phyloP scores from a whole-genome alignment of 495 filamentous ascomycete species.

The Zalerion maritima region DNA sequence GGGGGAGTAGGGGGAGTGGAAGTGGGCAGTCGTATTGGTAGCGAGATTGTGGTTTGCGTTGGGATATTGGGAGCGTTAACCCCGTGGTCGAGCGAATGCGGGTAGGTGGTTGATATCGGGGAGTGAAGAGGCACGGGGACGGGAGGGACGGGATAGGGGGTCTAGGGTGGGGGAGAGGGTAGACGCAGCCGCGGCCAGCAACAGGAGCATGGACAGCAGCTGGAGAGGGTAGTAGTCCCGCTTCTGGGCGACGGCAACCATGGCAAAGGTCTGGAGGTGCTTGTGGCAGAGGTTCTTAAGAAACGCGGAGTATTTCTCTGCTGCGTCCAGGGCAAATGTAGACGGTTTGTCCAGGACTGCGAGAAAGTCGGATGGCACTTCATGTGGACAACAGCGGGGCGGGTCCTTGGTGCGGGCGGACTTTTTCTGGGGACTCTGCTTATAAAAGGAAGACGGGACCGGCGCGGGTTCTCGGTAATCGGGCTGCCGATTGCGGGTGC shows the following conservation, averaged over 20 bases:
- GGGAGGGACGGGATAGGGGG: neutral
- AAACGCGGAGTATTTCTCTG: constrained; percentile 1
- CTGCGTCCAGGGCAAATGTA: neutral
- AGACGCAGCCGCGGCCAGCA: neutral
- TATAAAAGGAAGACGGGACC: no score
- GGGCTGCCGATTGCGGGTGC: no score
- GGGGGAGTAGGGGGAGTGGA: no score
- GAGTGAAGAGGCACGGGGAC: neutral
- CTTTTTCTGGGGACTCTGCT: no score
- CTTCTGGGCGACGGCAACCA: neutral
- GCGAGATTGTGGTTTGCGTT: no score
- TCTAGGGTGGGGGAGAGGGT: neutral
- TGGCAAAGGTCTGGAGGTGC: constrained; percentile 1
- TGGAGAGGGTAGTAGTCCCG: no score
- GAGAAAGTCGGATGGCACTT: constrained; percentile 1
- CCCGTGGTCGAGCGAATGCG: neutral
- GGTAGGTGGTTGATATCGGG: constrained; percentile 1
- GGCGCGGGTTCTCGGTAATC: no score
- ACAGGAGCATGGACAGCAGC: no score
- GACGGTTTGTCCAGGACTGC: neutral
- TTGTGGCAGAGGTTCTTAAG: neutral
- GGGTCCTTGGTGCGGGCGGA: constrained; percentile 1
- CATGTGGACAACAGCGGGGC: constrained; percentile 1
- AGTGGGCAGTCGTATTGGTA: no score
- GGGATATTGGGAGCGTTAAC: neutral